These are phyloP conservation scores for Cryptosporidium canis DNA, from an alignment of 169 alveolate species.

Conservation along the genomic window DNA sequence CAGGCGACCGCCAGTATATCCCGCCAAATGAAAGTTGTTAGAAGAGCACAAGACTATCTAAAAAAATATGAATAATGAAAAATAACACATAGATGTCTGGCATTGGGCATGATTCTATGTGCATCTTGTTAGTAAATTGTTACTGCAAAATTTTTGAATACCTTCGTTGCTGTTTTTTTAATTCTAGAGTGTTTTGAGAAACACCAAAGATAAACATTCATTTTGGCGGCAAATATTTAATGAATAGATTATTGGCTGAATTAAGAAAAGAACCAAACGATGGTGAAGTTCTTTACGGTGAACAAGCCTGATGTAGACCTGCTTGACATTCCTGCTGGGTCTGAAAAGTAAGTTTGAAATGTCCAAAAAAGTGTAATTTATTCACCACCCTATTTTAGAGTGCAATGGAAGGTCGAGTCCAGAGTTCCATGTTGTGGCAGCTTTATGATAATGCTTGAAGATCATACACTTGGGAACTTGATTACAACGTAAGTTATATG, in stretches of 20 bases:
- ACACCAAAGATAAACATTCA: background rate
- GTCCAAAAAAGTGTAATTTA: background rate
- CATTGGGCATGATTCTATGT: background rate
- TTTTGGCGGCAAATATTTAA: background rate
- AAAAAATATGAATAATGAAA: background rate
- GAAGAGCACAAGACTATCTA: background rate
- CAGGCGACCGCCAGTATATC: conserved; percentile 1
- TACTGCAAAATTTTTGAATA: background rate
- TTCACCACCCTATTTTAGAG: conserved; percentile 72
- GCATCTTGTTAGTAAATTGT: background rate
- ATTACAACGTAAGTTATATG: conserved; percentile 81
- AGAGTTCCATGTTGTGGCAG: conserved; percentile 89
- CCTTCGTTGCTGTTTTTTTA: background rate
- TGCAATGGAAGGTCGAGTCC: conserved; percentile 87
- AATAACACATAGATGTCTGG: background rate
- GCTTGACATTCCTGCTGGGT: conserved; percentile 56
- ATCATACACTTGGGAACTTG: conserved; percentile 91
- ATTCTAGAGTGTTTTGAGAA: background rate
- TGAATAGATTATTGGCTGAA: background rate
- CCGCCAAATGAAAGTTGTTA: background rate
- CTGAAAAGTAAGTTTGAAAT: conserved; percentile 62
- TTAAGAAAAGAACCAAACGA: background rate
- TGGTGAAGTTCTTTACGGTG: conserved; percentile 64
- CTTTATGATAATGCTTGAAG: conserved; percentile 89
- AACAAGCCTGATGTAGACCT: conserved; percentile 62